These are phyloP conservation scores for Ascobolus immersus DNA, from an alignment of 495 filamentous ascomycete genomes.

Conservation along the genomic window DNA sequence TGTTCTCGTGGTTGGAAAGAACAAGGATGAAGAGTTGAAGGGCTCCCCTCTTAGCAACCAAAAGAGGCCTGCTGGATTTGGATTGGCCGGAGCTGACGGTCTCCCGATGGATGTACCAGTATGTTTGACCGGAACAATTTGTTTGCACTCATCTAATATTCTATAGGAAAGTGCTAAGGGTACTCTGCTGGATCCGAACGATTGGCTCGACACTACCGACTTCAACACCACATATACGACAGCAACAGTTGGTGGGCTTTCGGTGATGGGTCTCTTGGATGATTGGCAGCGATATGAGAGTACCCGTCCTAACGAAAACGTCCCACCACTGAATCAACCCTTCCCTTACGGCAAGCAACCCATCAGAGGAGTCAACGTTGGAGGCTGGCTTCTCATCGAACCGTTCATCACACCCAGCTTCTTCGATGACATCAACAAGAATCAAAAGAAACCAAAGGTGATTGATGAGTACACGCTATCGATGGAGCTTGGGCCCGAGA, in stretches of 20 bases:
- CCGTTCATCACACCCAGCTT: conserved; percentile 88
- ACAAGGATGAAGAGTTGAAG: conserved; percentile 12
- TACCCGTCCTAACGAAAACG: conserved; percentile 45
- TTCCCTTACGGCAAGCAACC: conserved; percentile 56
- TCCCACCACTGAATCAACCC: conserved; percentile 45
- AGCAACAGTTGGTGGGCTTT: conserved; percentile 56
- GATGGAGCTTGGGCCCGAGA: conserved; percentile 34
- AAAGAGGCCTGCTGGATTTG: background rate
- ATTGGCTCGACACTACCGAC: conserved; percentile 74
- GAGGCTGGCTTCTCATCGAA: conserved; percentile 84
- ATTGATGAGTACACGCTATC: conserved; percentile 76
- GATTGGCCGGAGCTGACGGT: background rate
- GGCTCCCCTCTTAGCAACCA: background rate
- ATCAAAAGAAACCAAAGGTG: conserved; percentile 27
- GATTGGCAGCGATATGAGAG: conserved; percentile 84
- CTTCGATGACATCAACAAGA: conserved; percentile 38
- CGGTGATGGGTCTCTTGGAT: conserved; percentile 69
- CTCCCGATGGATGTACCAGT: no score
- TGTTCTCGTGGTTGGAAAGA: conserved; percentile 31
- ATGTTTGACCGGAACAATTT: no score
- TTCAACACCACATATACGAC: conserved; percentile 91
- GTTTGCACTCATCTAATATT: no score
- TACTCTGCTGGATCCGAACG: conserved; percentile 65
- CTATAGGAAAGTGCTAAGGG: no score
- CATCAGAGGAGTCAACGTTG: conserved; percentile 74